These are phyloP conservation scores for Carpinus fangiana DNA, from an alignment of 306 rosid genomes.

Conservation along the genomic window DNA sequence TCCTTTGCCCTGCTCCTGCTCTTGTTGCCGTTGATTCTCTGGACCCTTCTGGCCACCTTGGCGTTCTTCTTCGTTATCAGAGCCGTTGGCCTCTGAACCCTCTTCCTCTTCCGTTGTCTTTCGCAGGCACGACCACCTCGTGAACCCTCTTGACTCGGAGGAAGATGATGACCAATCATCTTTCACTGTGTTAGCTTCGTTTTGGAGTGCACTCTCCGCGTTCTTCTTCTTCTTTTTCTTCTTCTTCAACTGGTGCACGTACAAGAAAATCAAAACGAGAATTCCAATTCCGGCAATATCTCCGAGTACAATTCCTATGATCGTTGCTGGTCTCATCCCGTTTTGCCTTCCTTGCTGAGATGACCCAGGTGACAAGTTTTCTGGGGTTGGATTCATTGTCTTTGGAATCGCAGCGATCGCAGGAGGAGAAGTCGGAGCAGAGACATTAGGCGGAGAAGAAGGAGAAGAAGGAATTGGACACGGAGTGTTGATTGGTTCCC, in stretches of 20 bases:
- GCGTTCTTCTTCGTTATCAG: constrained; percentile 33
- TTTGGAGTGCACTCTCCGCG: constrained; percentile 27
- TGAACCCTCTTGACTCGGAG: constrained; percentile 64
- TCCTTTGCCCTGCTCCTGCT: constrained; percentile 36
- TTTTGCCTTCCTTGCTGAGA: constrained; percentile 12
- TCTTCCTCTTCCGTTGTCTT: constrained; percentile 56
- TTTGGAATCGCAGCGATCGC: constrained; percentile 88
- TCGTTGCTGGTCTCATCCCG: constrained; percentile 50
- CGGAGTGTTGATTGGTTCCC: constrained; percentile 40
- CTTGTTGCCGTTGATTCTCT: constrained; percentile 33
- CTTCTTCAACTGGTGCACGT: constrained; percentile 53
- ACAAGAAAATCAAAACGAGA: constrained; percentile 48
- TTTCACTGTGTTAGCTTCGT: constrained; percentile 32
- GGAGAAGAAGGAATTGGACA: constrained; percentile 70
- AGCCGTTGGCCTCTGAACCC: constrained; percentile 34
- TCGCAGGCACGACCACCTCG: constrained; percentile 78
- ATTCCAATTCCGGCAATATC: constrained; percentile 55
- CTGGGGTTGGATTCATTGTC: constrained; percentile 37
- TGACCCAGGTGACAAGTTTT: constrained; percentile 23
- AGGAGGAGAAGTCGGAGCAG: constrained; percentile 65
- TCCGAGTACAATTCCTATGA: constrained; percentile 72
- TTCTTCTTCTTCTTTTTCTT: constrained; percentile 58
- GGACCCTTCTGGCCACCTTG: constrained; percentile 20
- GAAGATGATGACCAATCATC: constrained; percentile 54
- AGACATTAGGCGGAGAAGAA: constrained; percentile 36